A percentile compares a stretch with the other conserved stretches of the same genome.
These are phyloP conservation scores for Lyophyllum shimeji DNA, from an alignment of 768 basidiomycete genomes.

Conservation along the genomic window DNA sequence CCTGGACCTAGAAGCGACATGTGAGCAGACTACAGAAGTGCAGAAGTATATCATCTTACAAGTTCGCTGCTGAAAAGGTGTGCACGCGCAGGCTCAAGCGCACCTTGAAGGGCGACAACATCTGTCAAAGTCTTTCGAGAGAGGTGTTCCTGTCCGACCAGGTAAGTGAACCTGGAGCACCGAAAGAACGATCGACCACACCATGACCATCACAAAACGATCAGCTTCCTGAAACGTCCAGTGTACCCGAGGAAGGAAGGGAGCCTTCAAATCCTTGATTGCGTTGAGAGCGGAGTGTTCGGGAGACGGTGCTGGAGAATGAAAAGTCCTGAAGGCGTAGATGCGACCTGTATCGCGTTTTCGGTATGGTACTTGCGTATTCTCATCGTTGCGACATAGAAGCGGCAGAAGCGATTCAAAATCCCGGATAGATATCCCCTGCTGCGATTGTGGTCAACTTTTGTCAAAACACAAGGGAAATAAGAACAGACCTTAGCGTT, in stretches of 20 bases:
- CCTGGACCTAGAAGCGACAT: slow-evolving; percentile 32
- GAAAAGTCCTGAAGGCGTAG: slow-evolving; percentile 29
- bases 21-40: not conserved
- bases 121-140: slow-evolving; percentile 29
- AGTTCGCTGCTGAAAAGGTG: slow-evolving; percentile 49
- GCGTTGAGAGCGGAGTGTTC: slow-evolving; percentile 37
- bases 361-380: slow-evolving; percentile 19
- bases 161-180: not conserved
- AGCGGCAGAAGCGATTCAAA: slow-evolving; percentile 32
- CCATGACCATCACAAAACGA: slow-evolving; percentile 38
- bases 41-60: slow-evolving; percentile 26
- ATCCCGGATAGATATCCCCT: slow-evolving; percentile 26
- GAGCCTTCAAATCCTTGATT: slow-evolving; percentile 30
- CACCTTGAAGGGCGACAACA: slow-evolving; percentile 30
- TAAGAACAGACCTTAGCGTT: slow-evolving; percentile 16
- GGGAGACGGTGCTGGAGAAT: slow-evolving; percentile 17
- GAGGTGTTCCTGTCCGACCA: slow-evolving; percentile 29
- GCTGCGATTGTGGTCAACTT: slow-evolving; percentile 9
- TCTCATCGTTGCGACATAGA: slow-evolving; percentile 3
- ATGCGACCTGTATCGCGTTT: slow-evolving; percentile 30
- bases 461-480: not conserved
- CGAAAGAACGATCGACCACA: slow-evolving; percentile 15
- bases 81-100: slow-evolving; percentile 33
- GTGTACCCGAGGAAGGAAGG: slow-evolving; percentile 38
- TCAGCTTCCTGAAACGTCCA: slow-evolving; percentile 42